These are phyloP conservation scores for Boletus edulis DNA, from an alignment of 768 basidiomycete genomes.

Conservation along the genomic window DNA sequence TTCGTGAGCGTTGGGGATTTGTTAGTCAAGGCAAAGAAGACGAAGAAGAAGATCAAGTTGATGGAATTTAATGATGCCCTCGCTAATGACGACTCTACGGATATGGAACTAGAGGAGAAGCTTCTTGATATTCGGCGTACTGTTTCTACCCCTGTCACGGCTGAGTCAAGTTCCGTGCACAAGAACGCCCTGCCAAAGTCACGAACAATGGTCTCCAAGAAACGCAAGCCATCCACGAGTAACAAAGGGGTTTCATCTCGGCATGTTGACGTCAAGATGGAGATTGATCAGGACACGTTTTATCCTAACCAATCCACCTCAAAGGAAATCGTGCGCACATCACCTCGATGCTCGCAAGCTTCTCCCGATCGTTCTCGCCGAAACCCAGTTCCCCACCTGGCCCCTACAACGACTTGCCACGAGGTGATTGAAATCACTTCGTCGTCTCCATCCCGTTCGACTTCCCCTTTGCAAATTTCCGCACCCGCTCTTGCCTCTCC, in stretches of 20 bases:
- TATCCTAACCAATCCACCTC: conserved; percentile 5
- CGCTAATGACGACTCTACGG: conserved; percentile 65
- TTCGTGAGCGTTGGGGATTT: conserved; percentile 72
- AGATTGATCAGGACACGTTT: conserved; percentile 46
- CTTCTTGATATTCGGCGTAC: conserved; percentile 49
- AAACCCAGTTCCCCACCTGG: background rate
- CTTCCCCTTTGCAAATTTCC: conserved; percentile 9
- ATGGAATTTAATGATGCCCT: conserved; percentile 48
- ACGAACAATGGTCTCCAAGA: conserved; percentile 38
- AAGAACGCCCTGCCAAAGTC: conserved; percentile 44
- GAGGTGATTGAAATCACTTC: conserved; percentile 35
- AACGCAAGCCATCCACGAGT: conserved; percentile 11
- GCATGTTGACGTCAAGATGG: conserved; percentile 49
- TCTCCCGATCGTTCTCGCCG: conserved; percentile 13
- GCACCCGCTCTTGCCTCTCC: background rate
- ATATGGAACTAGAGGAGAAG: conserved; percentile 63
- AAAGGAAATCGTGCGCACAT: background rate
- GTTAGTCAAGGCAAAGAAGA: conserved; percentile 52
- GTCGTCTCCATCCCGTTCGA: conserved; percentile 24
- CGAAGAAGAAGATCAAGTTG: conserved; percentile 38
- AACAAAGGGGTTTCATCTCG: conserved; percentile 32
- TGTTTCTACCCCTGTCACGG: conserved; percentile 42
- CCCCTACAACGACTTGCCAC: conserved; percentile 22
- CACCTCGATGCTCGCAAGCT: conserved; percentile 8
- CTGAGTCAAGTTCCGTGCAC: conserved; percentile 31